Base-by-base conservation (phyloP, 805 yeast genomes). In the Metschnikowia arizonensis region DNA sequence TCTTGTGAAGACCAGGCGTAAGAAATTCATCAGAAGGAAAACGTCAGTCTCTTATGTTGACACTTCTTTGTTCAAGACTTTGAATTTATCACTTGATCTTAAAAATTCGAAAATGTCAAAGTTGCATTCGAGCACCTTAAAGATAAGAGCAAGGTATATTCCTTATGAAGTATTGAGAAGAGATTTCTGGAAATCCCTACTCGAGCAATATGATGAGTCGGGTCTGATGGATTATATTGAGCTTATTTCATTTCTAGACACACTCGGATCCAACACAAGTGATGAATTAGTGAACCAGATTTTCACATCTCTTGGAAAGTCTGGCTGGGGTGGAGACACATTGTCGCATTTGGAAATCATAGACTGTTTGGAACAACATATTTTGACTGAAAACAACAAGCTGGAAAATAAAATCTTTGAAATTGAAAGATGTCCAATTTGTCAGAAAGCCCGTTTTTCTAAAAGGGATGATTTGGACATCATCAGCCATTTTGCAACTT, bases 401-500 rank as follows among this genome's bases (percentile, higher is more conserved):
- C 52, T 49, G 10, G 56, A 58, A 8, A 57, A 64, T 33, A 72
- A 76, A 38, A 68, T 83, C 5, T 77, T 87, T 57, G 78, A 74
- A 40, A 72, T 86, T 28, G 79, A 81, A 48, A 75, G 74, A 44
- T 93, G 98, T 59, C 98, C 98, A 0, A 72, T 85, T 9, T 93
- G 98, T 64, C 73, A 75, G 42, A 76, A 77, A 52, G 79, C 83
- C 15, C 66, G 84, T 34, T 69, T 81, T 23, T 64, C 72, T 4
- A 73, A 74, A 42, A 70, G 73, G 44, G 74, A 76, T 45, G 83
- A 83, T 56, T 59, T 76, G 33, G 95, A 88, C 54, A 78, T 87
- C 43, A 78, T 88, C n/a, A 81, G 87, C 1, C 99, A 91, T 66
- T 76, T 90, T 44, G 91, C 96, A 0, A 79, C 88, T 1, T 93